phyloP scores from a whole-genome alignment of 441 rosid genomes.

The Erodium moschatum region DNA sequence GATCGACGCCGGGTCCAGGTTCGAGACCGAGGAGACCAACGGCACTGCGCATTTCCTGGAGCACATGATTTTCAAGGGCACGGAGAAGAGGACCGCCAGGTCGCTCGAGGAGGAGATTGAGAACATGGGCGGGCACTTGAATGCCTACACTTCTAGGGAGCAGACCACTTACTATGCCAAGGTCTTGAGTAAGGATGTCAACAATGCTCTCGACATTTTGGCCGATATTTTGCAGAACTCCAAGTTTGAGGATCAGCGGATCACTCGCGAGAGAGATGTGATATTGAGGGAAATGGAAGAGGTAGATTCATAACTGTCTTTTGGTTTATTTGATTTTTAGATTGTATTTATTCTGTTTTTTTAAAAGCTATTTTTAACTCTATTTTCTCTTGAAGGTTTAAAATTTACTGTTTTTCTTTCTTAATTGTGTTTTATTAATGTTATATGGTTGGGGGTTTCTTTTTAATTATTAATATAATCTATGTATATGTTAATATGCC shows the following conservation, averaged over 20 bases:
- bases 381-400: no score
- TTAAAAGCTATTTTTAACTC: not conserved
- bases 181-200: slow-evolving; percentile 60
- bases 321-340: not conserved
- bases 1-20: slow-evolving; percentile 96
- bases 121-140: slow-evolving; percentile 82
- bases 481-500: not conserved
- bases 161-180: slow-evolving; percentile 86
- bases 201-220: slow-evolving; percentile 61
- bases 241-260: slow-evolving; percentile 56
- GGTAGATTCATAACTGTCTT: slow-evolving; percentile 31
- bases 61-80: slow-evolving; percentile 93
- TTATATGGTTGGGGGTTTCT: not conserved
- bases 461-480: no score
- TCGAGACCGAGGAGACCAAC: slow-evolving; percentile 65
- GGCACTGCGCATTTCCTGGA: slow-evolving; percentile 87
- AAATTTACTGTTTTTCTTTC: no score
- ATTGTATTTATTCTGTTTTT: not conserved
- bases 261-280: slow-evolving; percentile 70
- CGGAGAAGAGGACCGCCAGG: slow-evolving; percentile 48
- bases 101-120: slow-evolving; percentile 75
- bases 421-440: not conserved
- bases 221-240: slow-evolving; percentile 92
- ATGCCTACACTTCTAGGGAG: slow-evolving; percentile 87
- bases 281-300: slow-evolving; percentile 96